Base-by-base conservation (phyloP, 768 basidiomycete species). In the Daedalea quercina region DNA sequence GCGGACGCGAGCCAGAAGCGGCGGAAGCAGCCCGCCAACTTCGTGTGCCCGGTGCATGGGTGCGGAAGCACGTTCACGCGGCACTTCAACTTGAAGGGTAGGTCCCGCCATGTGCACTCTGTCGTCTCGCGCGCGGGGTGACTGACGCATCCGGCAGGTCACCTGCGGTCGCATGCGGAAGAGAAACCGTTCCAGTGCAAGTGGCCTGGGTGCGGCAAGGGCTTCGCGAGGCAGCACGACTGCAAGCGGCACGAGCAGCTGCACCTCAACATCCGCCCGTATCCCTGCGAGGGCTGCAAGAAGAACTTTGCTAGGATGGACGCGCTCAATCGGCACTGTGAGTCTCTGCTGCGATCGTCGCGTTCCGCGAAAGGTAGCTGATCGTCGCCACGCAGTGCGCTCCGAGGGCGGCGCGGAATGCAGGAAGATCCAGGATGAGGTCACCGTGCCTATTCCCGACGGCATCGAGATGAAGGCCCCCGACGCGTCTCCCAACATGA, bases 21-120 rank as follows among this genome's bases (percentile, higher is more conserved):
- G 52, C 75, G 94, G 60, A 95, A 92, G 63, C 89, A 90, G 64
- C 88, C 92, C 48, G 94, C 93, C 42, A 85, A 81, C 57, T 95
- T 94, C 64, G 69, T 79, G 54, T 97, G 94, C 69, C 94, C 94
- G 3, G 91, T 97, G 15, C 90, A 91, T 9, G 93, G 92, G 12
- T 97, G 94, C 72, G 92, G 91, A 43, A 93, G 90, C 68, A 95
- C 94, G n/a, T 97, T 97, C 70, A 96, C 94, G 40, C 73, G 91
- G 63, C 87, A 91, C 65, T 96, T 96, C 73, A 96, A 96, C 65
- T 67, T 96, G 53, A 93, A 94, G 67, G 94, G 87, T 87, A 58
- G 25, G 74, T 71, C 44, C 51, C 46, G 53, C 42, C 57, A 47
- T 52, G 47, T 34, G 3, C 13, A 52, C 55, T 51, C 48, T 53